Evolutionary conservation across 2,329 filamentous ascomycete genomes (phyloP).

Genomic region (Colletotrichum lindemuthianum): DNA sequence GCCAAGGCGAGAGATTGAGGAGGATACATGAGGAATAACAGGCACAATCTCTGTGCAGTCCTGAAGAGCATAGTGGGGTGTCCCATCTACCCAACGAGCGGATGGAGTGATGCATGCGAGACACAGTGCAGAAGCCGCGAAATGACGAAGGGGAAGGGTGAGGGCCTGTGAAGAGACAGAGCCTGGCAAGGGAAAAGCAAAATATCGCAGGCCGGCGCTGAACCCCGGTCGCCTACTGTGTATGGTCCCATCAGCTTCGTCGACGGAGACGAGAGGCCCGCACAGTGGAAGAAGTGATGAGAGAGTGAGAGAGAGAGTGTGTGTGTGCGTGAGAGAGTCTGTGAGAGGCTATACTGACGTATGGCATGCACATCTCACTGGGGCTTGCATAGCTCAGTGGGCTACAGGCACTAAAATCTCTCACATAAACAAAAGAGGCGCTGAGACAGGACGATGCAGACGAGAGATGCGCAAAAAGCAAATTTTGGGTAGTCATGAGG

Average conservation of each 20-base stretch:
- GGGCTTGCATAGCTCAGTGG: slow-evolving; percentile 23
- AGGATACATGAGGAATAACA: too few relatives aligned
- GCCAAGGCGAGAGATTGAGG: not conserved
- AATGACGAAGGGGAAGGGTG: slow-evolving; percentile 14
- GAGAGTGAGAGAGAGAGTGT: not conserved
- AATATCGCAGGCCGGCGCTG: slow-evolving; percentile 4
- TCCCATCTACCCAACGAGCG: slow-evolving; percentile 7
- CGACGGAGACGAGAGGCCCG: slow-evolving; percentile 2
- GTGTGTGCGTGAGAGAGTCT: not conserved
- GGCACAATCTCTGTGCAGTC: slow-evolving; percentile 15
- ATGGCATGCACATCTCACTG: slow-evolving; percentile 29
- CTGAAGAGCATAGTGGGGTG: too few relatives aligned
- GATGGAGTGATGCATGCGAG: slow-evolving; percentile 19
- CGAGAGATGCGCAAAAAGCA: slow-evolving; percentile 36
- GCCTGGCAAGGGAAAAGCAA: slow-evolving; percentile 22
- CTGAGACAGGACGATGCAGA: slow-evolving; percentile 35
- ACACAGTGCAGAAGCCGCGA: slow-evolving; percentile 29
- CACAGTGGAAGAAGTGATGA: slow-evolving; percentile 4
- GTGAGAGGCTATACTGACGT: slow-evolving; percentile 16
- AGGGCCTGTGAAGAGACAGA: slow-evolving; percentile 3
- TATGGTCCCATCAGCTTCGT: slow-evolving; percentile 3
- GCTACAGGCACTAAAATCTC: not conserved
- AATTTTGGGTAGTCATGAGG: slow-evolving; percentile 18
- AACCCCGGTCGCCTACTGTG: slow-evolving; percentile 21
- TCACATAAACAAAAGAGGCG: slow-evolving; percentile 26